Evolutionary conservation across 371 early-diverging fungal genomes (phyloP).

Genomic region (Mortierella sp.): DNA sequence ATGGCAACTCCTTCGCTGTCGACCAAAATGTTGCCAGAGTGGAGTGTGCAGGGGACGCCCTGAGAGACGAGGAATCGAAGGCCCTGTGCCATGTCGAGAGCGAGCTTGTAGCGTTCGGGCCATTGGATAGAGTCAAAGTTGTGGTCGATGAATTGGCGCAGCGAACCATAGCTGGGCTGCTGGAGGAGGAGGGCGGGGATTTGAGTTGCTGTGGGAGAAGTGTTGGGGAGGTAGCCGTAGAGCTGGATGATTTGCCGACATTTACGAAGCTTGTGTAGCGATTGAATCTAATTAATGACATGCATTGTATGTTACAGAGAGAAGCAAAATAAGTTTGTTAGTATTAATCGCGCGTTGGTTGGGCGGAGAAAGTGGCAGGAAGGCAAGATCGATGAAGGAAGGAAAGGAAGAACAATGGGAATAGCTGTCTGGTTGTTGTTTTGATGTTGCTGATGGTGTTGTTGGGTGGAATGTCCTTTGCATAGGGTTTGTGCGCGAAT

Average conservation of each 20-base stretch:
- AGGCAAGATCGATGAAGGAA: neutral
- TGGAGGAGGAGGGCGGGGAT: conserved; percentile 51
- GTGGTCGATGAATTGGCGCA: conserved; percentile 57
- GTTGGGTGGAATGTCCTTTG: neutral
- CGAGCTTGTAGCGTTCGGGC: conserved; percentile 56
- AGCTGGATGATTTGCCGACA: conserved; percentile 55
- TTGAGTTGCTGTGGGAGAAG: conserved; percentile 26
- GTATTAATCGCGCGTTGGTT: neutral
- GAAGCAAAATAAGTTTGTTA: conserved; percentile 10
- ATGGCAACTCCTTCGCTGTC: conserved; percentile 54
- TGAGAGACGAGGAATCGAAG: conserved; percentile 49
- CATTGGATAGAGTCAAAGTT: conserved; percentile 54
- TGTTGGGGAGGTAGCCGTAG: conserved; percentile 53
- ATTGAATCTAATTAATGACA: conserved; percentile 38
- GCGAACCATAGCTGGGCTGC: conserved; percentile 50
- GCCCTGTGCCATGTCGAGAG: conserved; percentile 54
- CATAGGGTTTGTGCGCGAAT: conserved; percentile 23
- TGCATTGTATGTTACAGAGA: neutral
- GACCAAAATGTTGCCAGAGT: conserved; percentile 54
- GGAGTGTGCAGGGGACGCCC: conserved; percentile 40
- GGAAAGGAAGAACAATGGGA: neutral
- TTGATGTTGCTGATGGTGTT: neutral
- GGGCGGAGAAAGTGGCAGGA: neutral
- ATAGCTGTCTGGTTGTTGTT: neutral
- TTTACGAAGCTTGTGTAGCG: conserved; percentile 52